phyloP scores from a whole-genome alignment of 225 moss, liverwort and hornwort species.

The Climacium dendroides region DNA sequence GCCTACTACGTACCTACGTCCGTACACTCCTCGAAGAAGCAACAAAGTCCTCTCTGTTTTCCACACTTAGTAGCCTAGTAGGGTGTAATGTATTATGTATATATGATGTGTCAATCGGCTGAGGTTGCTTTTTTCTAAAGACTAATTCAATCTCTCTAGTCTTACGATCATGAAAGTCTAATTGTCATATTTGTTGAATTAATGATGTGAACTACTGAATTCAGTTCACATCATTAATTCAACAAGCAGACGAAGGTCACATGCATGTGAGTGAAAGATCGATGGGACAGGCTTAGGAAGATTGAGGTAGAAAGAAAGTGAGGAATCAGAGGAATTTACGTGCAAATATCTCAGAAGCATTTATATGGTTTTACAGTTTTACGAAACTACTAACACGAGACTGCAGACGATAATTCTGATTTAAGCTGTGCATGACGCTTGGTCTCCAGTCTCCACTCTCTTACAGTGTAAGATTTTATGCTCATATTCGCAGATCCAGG shows the following conservation, averaged over 20 bases:
- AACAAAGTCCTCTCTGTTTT: background rate
- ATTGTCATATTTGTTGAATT: background rate
- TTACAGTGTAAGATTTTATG: background rate
- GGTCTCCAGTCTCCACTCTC: background rate
- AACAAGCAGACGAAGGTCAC: too few relatives aligned
- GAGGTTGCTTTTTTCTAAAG: background rate
- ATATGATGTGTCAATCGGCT: background rate
- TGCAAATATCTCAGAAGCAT: too few relatives aligned
- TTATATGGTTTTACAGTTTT: too few relatives aligned
- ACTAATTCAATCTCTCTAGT: too few relatives aligned
- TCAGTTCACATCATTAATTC: too few relatives aligned
- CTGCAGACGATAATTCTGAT: too few relatives aligned
- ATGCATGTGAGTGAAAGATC: too few relatives aligned
- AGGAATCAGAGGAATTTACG: too few relatives aligned
- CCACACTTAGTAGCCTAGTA: background rate
- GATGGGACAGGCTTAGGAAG: too few relatives aligned
- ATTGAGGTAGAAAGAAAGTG: too few relatives aligned
- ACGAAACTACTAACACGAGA: too few relatives aligned
- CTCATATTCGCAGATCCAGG: constrained; percentile 41
- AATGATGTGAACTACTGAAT: too few relatives aligned
- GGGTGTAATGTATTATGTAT: background rate
- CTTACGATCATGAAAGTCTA: background rate
- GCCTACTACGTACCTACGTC: background rate
- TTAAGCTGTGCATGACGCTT: background rate
- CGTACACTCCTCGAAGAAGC: background rate